Base-by-base conservation (phyloP, 2,329 filamentous ascomycete genomes). In the Graphilbum fragrans region DNA sequence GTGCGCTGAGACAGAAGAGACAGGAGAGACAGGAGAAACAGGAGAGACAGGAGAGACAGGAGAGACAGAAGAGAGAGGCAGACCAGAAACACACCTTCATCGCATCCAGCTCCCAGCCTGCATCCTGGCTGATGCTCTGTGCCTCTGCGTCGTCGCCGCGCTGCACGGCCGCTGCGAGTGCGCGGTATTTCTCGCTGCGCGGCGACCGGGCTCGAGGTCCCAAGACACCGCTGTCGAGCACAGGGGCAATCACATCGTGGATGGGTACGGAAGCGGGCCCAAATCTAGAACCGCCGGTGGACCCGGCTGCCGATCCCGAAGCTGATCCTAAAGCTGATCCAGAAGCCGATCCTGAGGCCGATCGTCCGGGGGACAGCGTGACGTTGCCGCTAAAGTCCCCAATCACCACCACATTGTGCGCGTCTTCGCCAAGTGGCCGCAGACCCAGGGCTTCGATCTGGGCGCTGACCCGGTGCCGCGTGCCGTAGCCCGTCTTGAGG, bases 401-500 rank as follows among this genome's bases (percentile, higher is more conserved):
- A 14, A 72, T 64, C 9, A 74, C 61, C 3, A 74, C 42, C 21
- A 68, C 63, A 21, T 65, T 60, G 45, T 56, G 52, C n/a, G 61
- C 59, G 36, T 61, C 59, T 11, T 54, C 51, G 41, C 57, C 53
- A 41, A 64, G 57, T 11, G 58, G 27, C 22, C 23, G 53, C 42
- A 65, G 45, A 35, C 62, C 59, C 35, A 72, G 58, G 0, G 70
- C 69, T 34, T 62, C 57, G 11, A 74, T 54, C 52, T 69, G 64
- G 11, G 64, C 60, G 5, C 61, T 55, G 22, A 74, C 58, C 14
- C 71, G 64, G 38, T 64, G 55, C 37, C 63, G 63, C 17, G 71
- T 74, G 41, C 70, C 71, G 51, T 70, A 74, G 23, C 71, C 71
- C 5, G 70, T 74, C 56, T 75, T 75, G 48, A 75, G 55, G 38